Base-by-base conservation (phyloP, 257 asterid species). In the Solanum medicagineum region DNA sequence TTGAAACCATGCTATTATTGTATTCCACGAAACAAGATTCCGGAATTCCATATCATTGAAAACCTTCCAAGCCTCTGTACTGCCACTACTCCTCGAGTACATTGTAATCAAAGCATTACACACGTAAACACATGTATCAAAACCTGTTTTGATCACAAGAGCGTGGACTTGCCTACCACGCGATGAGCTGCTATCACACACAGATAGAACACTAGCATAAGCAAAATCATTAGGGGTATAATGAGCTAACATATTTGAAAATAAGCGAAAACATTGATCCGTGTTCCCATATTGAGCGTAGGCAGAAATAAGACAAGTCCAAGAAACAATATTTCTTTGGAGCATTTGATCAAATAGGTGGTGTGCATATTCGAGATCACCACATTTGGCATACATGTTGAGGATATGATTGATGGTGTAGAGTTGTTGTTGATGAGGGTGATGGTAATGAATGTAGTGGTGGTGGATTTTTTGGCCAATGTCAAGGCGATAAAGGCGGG, bases 101-200 rank as follows among this genome's bases (percentile, higher is more conserved):
- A 94, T 92, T 32, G 93, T 89, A 12, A 94, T 83, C 84, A 96
- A 92, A 85, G 95, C 95, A 90, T 96, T 96, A n/a, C 93, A 93
- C 32, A 96, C 98, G 75, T 91, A 94, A 80, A 93, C 93, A 91
- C 95, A 94, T 20, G 90, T 56, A 87, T 68, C 88, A 65, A 88
- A 94, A 15, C 96, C 94, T 13, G 93, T 88, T 90, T 88, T 96
- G 8, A 91, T 24, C 62, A 92, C 91, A 59, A 90, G 86, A 17
- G 90, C 90, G 22, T 96, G 99, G 55, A 92, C 91, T 91, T 96
- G 98, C 87, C 81, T 60, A 19, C 99, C 99, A 17, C 88, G 90
- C n/a, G 62, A 36, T 86, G 71, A 24, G 16, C 71, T 2, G 9
- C 87, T 83, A 86, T 92, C 94, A 81, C 98, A 96, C 8, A 86